These are phyloP conservation scores for Oidiodendron maius DNA, from an alignment of 495 filamentous ascomycete genomes.

Conservation along the genomic window DNA sequence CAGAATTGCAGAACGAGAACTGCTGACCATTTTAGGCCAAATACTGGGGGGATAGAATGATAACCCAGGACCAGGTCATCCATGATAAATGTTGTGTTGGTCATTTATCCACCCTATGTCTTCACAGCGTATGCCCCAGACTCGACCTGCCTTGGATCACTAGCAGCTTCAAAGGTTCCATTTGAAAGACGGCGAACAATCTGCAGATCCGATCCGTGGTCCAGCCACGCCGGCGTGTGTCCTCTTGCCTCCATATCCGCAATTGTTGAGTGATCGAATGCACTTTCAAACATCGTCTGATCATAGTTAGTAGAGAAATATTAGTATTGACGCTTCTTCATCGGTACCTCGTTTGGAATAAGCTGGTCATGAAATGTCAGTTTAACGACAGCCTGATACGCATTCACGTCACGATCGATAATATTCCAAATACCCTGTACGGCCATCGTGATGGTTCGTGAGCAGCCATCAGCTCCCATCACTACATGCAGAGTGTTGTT, in stretches of 20 bases:
- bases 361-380: constrained; percentile 83
- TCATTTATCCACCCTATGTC: no score
- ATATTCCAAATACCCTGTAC: constrained; percentile 70
- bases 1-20: no score
- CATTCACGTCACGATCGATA: constrained; percentile 55
- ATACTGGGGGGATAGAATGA: no score
- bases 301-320: no score
- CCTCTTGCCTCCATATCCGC: constrained; percentile 55
- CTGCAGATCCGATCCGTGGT: constrained; percentile 64
- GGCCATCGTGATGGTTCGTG: constrained; percentile 77
- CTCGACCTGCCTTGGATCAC: constrained; percentile 59
- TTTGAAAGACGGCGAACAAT: constrained; percentile 58
- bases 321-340: no score
- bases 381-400: constrained; percentile 55
- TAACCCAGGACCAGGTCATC: no score
- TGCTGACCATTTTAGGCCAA: no score
- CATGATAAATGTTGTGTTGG: no score
- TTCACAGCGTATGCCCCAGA: constrained; percentile 54
- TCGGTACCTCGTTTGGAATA: constrained; percentile 65
- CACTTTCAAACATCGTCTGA: constrained; percentile 61
- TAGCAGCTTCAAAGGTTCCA: constrained; percentile 71
- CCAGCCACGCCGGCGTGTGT: constrained; percentile 71
- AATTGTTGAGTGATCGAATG: constrained; percentile 60
- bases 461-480: constrained; percentile 77
- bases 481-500: constrained; percentile 58